phyloP scores from a whole-genome alignment of 2,329 filamentous ascomycete genomes.

The Aspergillus spinulosporus region DNA sequence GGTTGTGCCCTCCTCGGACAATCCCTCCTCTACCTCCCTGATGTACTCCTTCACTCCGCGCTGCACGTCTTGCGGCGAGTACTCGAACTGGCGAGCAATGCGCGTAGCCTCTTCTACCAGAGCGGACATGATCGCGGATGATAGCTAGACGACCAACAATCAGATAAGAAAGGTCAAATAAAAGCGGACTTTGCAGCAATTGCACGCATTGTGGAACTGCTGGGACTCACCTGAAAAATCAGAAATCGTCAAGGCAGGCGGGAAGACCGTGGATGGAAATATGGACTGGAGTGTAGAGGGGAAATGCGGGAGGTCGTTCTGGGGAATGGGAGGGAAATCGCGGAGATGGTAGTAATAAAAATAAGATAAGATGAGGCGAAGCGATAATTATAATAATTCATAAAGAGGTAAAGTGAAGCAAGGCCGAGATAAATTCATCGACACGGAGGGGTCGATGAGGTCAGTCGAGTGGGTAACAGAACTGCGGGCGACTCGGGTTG shows the following conservation, averaged over 20 bases:
- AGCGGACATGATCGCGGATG: constrained; percentile 31
- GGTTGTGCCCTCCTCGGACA: constrained; percentile 73
- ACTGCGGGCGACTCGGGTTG: constrained; percentile 25
- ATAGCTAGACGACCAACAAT: constrained; percentile 2
- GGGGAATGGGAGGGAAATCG: constrained; percentile 3
- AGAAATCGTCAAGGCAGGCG: not conserved
- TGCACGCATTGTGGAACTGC: not conserved
- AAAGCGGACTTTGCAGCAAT: not conserved
- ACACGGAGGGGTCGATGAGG: constrained; percentile 32
- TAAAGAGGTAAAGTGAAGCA: constrained; percentile 9
- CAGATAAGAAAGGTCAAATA: not conserved
- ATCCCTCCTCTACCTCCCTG: constrained; percentile 80
- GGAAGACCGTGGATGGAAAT: not conserved
- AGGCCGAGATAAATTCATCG: constrained; percentile 6
- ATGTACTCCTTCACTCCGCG: constrained; percentile 82
- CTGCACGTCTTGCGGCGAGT: constrained; percentile 74
- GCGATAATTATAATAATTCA: constrained; percentile 10
- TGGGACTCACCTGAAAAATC: constrained; percentile 1
- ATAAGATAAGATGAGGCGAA: constrained; percentile 3
- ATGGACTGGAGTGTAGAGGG: constrained; percentile 9
- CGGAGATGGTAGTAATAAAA: constrained; percentile 2
- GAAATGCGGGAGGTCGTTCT: constrained; percentile 8
- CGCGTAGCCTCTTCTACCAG: constrained; percentile 71
- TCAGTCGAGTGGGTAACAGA: constrained; percentile 28
- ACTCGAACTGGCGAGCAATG: constrained; percentile 83